These are phyloP conservation scores for Helicocarpus griseus DNA, from an alignment of 2,329 filamentous ascomycete species.

Conservation along the genomic window DNA sequence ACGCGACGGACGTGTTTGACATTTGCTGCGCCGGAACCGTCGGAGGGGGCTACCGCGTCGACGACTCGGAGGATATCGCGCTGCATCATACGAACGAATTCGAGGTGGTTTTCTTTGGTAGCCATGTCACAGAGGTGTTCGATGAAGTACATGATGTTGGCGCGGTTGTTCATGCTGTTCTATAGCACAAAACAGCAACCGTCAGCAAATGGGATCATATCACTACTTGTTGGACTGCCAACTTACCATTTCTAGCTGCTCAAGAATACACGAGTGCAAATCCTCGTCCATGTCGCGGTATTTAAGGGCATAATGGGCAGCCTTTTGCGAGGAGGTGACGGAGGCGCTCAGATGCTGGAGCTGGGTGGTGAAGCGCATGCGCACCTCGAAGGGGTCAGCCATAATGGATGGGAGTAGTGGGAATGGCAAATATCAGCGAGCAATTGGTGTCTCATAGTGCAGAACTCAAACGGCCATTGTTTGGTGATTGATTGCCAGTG, in stretches of 20 bases:
- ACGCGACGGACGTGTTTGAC: slow-evolving; percentile 85
- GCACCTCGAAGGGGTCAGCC: slow-evolving; percentile 92
- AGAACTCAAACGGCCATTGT: background rate
- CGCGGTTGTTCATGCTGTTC: slow-evolving; percentile 92
- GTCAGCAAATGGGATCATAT: too few relatives aligned
- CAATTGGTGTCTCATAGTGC: background rate
- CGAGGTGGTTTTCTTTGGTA: slow-evolving; percentile 60
- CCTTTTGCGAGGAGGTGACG: slow-evolving; percentile 79
- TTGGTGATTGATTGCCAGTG: background rate
- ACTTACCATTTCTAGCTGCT: slow-evolving; percentile 76
- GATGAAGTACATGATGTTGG: slow-evolving; percentile 99
- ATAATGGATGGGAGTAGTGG: slow-evolving; percentile 38
- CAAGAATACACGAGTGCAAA: slow-evolving; percentile 90
- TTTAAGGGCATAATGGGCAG: slow-evolving; percentile 88
- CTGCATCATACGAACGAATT: slow-evolving; percentile 91
- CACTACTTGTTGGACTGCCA: too few relatives aligned
- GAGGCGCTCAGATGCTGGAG: slow-evolving; percentile 87
- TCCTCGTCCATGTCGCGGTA: slow-evolving; percentile 95
- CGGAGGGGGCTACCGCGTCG: slow-evolving; percentile 79
- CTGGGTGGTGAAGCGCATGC: slow-evolving; percentile 88
- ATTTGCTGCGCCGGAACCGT: slow-evolving; percentile 83
- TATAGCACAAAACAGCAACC: slow-evolving; percentile 31
- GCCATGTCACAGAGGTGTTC: slow-evolving; percentile 88
- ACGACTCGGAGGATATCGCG: slow-evolving; percentile 85
- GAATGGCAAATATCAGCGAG: background rate